A percentile compares a stretch with the other conserved stretches of the same genome.
Evolutionary conservation across 192 early-diverging fungal genomes (phyloP).

Genomic region (Coemansia brasiliensis): DNA sequence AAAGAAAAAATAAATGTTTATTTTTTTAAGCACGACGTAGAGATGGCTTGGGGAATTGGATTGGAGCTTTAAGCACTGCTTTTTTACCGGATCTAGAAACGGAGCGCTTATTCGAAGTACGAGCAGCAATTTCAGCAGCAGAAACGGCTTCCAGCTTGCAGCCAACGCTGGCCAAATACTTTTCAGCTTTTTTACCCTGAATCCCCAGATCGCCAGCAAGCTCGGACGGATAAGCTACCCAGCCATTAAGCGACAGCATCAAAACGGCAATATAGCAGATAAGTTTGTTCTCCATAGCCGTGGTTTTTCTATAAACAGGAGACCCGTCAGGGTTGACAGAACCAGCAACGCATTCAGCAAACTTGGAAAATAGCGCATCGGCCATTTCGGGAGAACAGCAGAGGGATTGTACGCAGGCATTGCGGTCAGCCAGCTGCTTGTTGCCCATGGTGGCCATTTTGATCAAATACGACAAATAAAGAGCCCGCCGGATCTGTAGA

Average conservation of each 20-base stretch:
- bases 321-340: constrained; percentile 47
- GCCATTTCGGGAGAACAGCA: constrained; percentile 58
- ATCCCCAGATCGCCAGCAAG: constrained; percentile 68
- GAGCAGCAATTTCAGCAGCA: constrained; percentile 19
- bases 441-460: constrained; percentile 60
- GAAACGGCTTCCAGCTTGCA: constrained; percentile 49
- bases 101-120: constrained; percentile 16
- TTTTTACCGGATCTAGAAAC: constrained; percentile 18
- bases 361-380: constrained; percentile 60
- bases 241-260: constrained; percentile 72
- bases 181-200: constrained; percentile 33
- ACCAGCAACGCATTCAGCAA: constrained; percentile 62
- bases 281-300: constrained; percentile 71
- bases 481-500: constrained; percentile 51
- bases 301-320: constrained; percentile 55
- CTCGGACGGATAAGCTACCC: constrained; percentile 60
- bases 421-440: constrained; percentile 51
- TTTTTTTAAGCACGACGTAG: constrained; percentile 3
- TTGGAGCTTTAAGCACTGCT: constrained; percentile 49
- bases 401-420: constrained; percentile 46
- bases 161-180: constrained; percentile 46
- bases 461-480: constrained; percentile 82
- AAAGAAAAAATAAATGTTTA: not conserved
- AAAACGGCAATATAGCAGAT: constrained; percentile 74
- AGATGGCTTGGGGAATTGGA: constrained; percentile 50